A percentile compares a stretch with the other conserved stretches of the same genome.
Evolutionary conservation across 306 rosid genomes (phyloP).

Genomic region (Gillenia trifoliata): DNA sequence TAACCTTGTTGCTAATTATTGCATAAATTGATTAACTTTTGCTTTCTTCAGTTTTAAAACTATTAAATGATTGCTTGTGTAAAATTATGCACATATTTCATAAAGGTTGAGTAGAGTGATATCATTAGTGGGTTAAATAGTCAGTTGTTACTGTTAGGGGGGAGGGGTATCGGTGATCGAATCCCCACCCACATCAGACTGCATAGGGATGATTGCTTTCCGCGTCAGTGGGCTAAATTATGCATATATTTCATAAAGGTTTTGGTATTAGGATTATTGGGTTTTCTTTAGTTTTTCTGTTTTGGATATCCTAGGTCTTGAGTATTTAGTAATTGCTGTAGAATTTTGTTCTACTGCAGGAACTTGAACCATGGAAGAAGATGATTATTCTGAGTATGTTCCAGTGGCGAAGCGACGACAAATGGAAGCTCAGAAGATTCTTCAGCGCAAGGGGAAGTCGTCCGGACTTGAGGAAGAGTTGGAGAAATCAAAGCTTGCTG

Average conservation of each 20-base stretch:
- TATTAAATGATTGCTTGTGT: not conserved
- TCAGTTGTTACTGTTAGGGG: no score
- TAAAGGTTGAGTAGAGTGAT: no score
- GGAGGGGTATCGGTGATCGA: no score
- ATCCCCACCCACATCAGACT: no score
- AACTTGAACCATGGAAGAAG: slow-evolving; percentile 51
- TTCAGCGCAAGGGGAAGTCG: slow-evolving; percentile 69
- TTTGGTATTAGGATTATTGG: not conserved
- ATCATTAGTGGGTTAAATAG: no score
- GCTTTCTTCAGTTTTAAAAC: not conserved
- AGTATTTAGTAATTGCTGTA: not conserved
- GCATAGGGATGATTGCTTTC: no score
- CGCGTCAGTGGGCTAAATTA: no score
- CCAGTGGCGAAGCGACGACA: slow-evolving; percentile 93
- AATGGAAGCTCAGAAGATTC: slow-evolving; percentile 79
- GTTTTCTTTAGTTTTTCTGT: not conserved
- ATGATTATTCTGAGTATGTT: slow-evolving; percentile 69
- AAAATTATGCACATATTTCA: not conserved
- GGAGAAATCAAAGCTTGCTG: slow-evolving; percentile 52
- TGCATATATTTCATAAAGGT: not conserved
- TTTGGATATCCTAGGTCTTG: not conserved
- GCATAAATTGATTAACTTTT: not conserved
- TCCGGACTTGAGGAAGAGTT: slow-evolving; percentile 60
- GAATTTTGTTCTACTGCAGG: not conserved
- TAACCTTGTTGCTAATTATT: not conserved